These are phyloP conservation scores for Monosporascus sp. DNA, from an alignment of 2,329 filamentous ascomycete genomes.

Conservation along the genomic window DNA sequence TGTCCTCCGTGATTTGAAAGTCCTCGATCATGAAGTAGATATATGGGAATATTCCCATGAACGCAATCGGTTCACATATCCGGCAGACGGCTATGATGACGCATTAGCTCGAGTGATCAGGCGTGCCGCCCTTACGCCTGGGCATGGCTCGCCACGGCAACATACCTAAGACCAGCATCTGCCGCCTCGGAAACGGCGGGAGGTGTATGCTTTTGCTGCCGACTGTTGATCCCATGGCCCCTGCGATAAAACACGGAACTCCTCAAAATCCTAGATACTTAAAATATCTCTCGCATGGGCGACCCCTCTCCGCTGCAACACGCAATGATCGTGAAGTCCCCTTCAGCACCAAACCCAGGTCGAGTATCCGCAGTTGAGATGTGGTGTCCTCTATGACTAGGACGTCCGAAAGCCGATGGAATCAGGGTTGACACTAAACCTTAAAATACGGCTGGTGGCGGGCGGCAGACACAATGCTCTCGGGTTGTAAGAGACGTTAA, in stretches of 20 bases:
- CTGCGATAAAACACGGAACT: conserved; percentile 14
- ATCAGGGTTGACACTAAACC: no score
- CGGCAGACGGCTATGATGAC: conserved; percentile 69
- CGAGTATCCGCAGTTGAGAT: no score
- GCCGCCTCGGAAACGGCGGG: conserved; percentile 31
- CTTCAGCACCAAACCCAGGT: no score
- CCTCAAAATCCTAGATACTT: conserved; percentile 9
- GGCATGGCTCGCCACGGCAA: conserved; percentile 1
- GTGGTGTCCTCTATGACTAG: no score
- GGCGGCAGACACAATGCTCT: no score
- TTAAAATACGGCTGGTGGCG: no score
- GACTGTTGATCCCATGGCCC: conserved; percentile 14
- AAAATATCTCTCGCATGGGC: background rate
- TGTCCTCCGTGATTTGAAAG: conserved; percentile 76
- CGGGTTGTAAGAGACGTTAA: no score
- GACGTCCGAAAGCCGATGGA: no score
- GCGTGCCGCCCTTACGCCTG: conserved; percentile 1
- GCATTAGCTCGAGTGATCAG: conserved; percentile 2
- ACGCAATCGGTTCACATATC: conserved; percentile 97
- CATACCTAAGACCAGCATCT: conserved; percentile 34
- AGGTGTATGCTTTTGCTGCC: conserved; percentile 7
- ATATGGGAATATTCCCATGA: conserved; percentile 99
- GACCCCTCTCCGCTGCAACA: background rate
- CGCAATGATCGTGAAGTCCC: no score
- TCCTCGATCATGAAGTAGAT: conserved; percentile 96